Evolutionary conservation across 345 rosid species (phyloP).

Genomic region (Eucalyptus caleyi): DNA sequence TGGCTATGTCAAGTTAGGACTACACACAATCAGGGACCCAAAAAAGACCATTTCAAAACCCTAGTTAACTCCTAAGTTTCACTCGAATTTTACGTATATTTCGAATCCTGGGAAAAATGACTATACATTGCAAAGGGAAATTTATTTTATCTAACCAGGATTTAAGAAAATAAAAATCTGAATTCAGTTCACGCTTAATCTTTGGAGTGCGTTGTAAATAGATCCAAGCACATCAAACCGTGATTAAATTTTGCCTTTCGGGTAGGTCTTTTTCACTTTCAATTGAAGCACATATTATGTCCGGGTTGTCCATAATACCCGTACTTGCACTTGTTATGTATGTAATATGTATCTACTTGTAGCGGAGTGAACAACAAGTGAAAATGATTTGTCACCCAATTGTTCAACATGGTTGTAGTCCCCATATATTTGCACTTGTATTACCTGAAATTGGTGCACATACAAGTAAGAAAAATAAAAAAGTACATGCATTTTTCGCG

Average conservation of each 20-base stretch:
- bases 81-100: neutral
- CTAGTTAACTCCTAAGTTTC: neutral
- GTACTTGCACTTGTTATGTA: neutral
- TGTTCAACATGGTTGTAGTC: neutral
- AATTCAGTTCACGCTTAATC: neutral
- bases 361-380: neutral
- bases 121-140: neutral
- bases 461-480: neutral
- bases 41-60: neutral
- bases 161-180: neutral
- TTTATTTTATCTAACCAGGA: neutral
- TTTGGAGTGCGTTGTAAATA: neutral
- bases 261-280: neutral
- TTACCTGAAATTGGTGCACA: neutral
- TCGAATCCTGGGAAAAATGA: neutral
- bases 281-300: neutral
- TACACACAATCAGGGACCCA: neutral
- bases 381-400: neutral
- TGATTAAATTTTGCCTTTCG: neutral
- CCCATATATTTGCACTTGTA: neutral
- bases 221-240: neutral
- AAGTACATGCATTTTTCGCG: neutral
- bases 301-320: neutral
- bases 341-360: neutral
- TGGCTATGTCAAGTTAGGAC: neutral